A percentile compares a stretch with the other conserved stretches of the same genome.
These are phyloP conservation scores for Neocucurbitaria cava DNA, from an alignment of 2,329 filamentous ascomycete genomes.

Conservation along the genomic window DNA sequence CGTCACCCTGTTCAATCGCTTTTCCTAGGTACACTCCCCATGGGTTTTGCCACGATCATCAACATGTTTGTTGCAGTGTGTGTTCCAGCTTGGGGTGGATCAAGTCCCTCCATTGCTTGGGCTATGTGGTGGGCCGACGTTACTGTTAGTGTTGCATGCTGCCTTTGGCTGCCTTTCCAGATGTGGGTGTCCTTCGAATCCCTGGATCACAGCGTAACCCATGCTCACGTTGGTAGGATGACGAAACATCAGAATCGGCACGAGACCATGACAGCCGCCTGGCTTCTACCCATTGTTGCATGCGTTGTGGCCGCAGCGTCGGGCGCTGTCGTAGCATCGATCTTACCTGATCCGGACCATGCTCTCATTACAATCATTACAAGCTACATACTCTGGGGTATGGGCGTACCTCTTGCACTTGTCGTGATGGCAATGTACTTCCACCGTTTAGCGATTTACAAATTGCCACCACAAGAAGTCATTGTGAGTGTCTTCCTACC, in stretches of 20 bases:
- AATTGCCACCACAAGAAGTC: slow-evolving; percentile 68
- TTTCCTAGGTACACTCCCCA: slow-evolving; percentile 71
- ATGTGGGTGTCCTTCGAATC: slow-evolving; percentile 19
- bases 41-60: slow-evolving; percentile 72
- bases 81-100: slow-evolving; percentile 63
- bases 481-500: slow-evolving; percentile 73
- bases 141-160: slow-evolving; percentile 52
- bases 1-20: slow-evolving; percentile 70
- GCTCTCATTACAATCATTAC: slow-evolving; percentile 67
- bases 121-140: slow-evolving; percentile 59
- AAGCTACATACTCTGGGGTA: slow-evolving; percentile 73
- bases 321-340: slow-evolving; percentile 66
- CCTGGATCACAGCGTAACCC: neutral
- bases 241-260: slow-evolving; percentile 33
- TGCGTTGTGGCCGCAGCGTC: slow-evolving; percentile 69
- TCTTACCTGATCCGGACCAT: slow-evolving; percentile 61
- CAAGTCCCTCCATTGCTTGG: slow-evolving; percentile 56
- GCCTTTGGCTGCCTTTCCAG: slow-evolving; percentile 36
- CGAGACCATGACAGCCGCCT: slow-evolving; percentile 66
- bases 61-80: slow-evolving; percentile 70
- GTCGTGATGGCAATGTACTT: slow-evolving; percentile 72
- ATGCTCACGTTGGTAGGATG: slow-evolving; percentile 24
- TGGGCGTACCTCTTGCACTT: slow-evolving; percentile 66
- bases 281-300: slow-evolving; percentile 70
- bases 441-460: slow-evolving; percentile 70